Conservation (phyloP, 306 rosid genomes). For the apple (Malus domestica) region DNA sequence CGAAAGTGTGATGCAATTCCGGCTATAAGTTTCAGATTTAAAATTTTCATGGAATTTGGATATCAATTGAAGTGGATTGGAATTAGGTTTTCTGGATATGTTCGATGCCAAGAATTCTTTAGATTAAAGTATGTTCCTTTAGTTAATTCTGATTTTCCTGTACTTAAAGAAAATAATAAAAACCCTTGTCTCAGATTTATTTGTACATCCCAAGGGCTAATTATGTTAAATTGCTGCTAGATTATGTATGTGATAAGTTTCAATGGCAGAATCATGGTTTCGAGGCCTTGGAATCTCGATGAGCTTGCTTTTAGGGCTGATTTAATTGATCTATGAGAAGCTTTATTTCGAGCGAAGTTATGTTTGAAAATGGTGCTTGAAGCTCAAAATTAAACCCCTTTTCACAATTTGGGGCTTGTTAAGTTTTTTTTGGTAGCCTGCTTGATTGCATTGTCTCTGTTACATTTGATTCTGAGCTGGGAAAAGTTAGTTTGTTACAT, state of each 20-base stretch:
- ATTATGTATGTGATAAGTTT: background rate
- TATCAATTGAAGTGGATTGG: background rate
- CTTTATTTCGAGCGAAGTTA: background rate
- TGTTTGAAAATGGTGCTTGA: background rate
- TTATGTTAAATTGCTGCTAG: background rate
- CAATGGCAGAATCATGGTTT: background rate
- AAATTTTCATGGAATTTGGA: background rate
- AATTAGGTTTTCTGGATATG: background rate
- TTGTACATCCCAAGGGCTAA: background rate
- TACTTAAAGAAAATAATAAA: background rate
- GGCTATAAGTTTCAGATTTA: background rate
- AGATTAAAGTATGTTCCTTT: background rate
- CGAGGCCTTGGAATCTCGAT: background rate
- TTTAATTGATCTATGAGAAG: background rate
- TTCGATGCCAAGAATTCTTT: background rate
- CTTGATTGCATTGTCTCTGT: background rate
- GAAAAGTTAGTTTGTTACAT: background rate
- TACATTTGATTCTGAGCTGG: background rate
- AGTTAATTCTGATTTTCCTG: background rate
- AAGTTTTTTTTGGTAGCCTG: background rate
- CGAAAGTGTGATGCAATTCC: background rate
- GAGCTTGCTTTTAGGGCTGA: background rate
- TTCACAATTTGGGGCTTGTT: background rate
- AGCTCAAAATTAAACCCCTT: background rate
- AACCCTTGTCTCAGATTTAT: background rate